Evolutionary conservation across 1,284 basidiomycete genomes (phyloP), one percentile per base, ranked within the genome.

Genomic region (Cystobasidium pallidum): DNA sequence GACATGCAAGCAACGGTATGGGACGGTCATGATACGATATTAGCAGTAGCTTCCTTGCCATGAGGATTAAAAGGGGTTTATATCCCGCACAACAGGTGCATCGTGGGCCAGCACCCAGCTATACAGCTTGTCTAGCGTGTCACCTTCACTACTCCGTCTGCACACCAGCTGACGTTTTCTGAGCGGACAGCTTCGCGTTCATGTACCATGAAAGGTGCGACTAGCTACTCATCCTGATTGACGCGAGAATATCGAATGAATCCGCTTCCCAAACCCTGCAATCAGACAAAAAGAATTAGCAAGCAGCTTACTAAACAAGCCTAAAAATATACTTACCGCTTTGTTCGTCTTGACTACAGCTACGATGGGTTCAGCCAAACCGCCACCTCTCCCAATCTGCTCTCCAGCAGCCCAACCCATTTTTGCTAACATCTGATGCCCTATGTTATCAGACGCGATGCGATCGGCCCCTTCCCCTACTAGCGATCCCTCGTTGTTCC

Each of bases 381-480:
- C 73, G 15, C 63, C 73, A 24, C 39, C 47, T n/a, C 55, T 24
- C 21, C 73, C 73, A 43, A 74, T 72, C 54, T 72, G 70, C 28
- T n/a, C 34, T 19, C 70, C 70, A 45, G 66, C 54, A 1, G 39
- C 28, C 73, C 73, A 79, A 15, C 90, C 90, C 89, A 91, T 91
- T 51, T 84, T 82, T 6, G 87, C 85, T 72, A 91, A 78, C 86
- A 92, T 86, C 81, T 82, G 85, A 82, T 91, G 91, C 0, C 90
- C 90, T 68, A 90, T 76, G 76, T 91, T 91, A 3, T 84, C 80
- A 72, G 86, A 83, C 26, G 84, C 85, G 67, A 92, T 87, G 81
- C 88, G 90, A 2, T 89, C 89, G 1, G 91, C 91, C 74, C 85
- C 84, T 84, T 86, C 75, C 32, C 90, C 90, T 59, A 92, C 88